Evolutionary conservation across 495 filamentous ascomycete genomes (phyloP).

Genomic region (Hypoxylon subgilvum): DNA sequence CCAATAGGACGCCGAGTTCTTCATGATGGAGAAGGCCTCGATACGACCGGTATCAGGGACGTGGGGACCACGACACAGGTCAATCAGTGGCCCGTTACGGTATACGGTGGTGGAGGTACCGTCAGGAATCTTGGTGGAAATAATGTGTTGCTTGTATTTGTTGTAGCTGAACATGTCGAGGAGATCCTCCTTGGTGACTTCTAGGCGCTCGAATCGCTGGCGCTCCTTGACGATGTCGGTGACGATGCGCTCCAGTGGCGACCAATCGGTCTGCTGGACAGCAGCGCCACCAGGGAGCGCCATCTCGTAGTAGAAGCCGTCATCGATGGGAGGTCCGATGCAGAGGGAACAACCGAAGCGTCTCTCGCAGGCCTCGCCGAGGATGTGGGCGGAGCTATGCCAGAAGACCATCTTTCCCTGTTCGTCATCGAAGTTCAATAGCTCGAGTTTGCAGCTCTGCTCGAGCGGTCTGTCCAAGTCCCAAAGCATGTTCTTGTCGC

Average conservation of each 20-base stretch:
- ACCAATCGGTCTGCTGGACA: conserved; percentile 77
- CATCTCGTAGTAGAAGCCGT: conserved; percentile 99
- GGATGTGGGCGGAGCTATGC: conserved; percentile 90
- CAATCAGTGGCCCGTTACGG: conserved; percentile 64
- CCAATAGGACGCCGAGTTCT: conserved; percentile 97
- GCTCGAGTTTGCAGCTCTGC: conserved; percentile 73
- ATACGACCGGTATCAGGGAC: conserved; percentile 92
- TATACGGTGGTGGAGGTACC: conserved; percentile 93
- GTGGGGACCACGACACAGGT: conserved; percentile 71
- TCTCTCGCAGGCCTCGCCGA: conserved; percentile 91
- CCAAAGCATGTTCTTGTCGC: conserved; percentile 71
- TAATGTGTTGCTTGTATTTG: conserved; percentile 94
- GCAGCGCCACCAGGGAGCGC: conserved; percentile 74
- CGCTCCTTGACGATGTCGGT: conserved; percentile 89
- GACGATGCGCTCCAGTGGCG: conserved; percentile 76
- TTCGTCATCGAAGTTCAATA: conserved; percentile 82
- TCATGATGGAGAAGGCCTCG: conserved; percentile 88
- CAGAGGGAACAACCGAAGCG: conserved; percentile 89
- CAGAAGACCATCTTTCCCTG: conserved; percentile 87
- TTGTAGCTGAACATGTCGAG: conserved; percentile 96
- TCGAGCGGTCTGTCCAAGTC: conserved; percentile 91
- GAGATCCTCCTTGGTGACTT: conserved; percentile 85
- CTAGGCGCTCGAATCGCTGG: conserved; percentile 89
- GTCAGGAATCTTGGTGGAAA: conserved; percentile 87
- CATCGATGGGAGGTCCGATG: conserved; percentile 87